Conservation (phyloP, 192 early-diverging fungal species). For the Dimargaris cristalligena region DNA sequence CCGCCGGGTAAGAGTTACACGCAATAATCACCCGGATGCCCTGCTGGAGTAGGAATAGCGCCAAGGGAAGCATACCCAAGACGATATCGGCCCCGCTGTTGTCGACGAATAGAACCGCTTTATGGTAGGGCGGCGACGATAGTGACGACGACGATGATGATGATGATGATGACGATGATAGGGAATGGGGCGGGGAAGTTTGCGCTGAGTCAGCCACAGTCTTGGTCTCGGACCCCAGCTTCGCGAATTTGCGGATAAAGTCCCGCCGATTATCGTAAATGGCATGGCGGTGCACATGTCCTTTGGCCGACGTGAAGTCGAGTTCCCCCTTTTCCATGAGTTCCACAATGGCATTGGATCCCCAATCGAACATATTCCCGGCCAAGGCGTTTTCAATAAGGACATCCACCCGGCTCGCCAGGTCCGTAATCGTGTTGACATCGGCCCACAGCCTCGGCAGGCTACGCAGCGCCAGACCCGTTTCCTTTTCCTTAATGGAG, state of each 20-base stretch:
- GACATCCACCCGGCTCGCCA: slow-evolving; percentile 16
- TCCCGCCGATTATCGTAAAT: slow-evolving; percentile 27
- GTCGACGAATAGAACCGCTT: slow-evolving; percentile 63
- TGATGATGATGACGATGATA: too few species aligned
- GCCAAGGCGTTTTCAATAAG: slow-evolving; percentile 54
- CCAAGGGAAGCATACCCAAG: slow-evolving; percentile 64
- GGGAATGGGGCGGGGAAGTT: too few species aligned
- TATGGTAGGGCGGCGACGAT: slow-evolving; percentile 22
- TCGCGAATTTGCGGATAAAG: slow-evolving; percentile 26
- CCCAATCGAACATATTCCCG: slow-evolving; percentile 82
- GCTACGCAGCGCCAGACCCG: slow-evolving; percentile 34
- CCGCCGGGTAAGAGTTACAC: slow-evolving; percentile 53
- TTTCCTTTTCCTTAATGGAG: slow-evolving; percentile 47
- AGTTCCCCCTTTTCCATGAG: slow-evolving; percentile 37
- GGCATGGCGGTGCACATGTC: slow-evolving; percentile 20
- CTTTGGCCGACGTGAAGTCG: slow-evolving; percentile 33
- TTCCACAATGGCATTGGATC: slow-evolving; percentile 38
- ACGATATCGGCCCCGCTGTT: slow-evolving; percentile 69
- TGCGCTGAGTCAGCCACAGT: not conserved
- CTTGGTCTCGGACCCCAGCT: too few species aligned
- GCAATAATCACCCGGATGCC: slow-evolving; percentile 48
- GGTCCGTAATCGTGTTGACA: slow-evolving; percentile 28
- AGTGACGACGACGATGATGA: too few species aligned
- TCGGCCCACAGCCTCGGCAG: slow-evolving; percentile 28
- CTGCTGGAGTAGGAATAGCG: slow-evolving; percentile 34